phyloP scores from a whole-genome alignment of 2,329 filamentous ascomycete species.

The Microcera coccophila region DNA sequence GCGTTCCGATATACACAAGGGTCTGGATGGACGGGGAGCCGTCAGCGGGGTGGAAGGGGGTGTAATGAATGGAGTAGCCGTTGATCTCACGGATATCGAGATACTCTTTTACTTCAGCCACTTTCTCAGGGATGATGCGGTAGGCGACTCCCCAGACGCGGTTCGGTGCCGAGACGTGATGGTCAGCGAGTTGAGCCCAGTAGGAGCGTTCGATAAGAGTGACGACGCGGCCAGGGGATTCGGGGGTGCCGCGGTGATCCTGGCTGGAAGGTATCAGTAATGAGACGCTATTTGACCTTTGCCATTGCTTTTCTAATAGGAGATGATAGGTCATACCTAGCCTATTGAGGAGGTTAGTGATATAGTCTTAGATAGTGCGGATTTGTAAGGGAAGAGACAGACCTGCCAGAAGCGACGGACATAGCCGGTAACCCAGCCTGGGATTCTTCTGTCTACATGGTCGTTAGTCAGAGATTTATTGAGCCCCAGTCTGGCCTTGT shows the following conservation, averaged over 20 bases:
- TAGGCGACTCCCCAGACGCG: conserved; percentile 91
- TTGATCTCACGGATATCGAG: conserved; percentile 97
- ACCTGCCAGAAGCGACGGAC: conserved; percentile 98
- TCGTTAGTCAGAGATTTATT: neutral
- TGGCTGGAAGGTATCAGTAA: conserved; percentile 53
- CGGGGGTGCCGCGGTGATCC: conserved; percentile 89
- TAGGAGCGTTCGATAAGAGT: conserved; percentile 83
- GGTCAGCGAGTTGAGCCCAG: conserved; percentile 74
- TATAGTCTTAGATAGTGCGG: neutral
- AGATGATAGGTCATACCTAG: conserved; percentile 27
- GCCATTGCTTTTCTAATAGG: neutral
- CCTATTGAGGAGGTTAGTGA: conserved; percentile 22
- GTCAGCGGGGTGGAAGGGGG: conserved; percentile 64
- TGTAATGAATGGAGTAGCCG: conserved; percentile 91
- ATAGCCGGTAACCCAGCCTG: conserved; percentile 89
- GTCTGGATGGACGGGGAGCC: conserved; percentile 42
- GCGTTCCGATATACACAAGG: conserved; percentile 92
- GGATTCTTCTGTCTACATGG: conserved; percentile 76
- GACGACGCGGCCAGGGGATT: conserved; percentile 83
- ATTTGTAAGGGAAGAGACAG: conserved; percentile 33
- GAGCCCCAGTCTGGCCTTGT: neutral
- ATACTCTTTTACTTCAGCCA: conserved; percentile 79
- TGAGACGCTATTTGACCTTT: neutral
- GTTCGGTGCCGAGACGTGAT: conserved; percentile 57
- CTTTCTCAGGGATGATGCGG: conserved; percentile 68